Base-by-base conservation (phyloP, 2,329 filamentous ascomycete genomes). In the Acephala macrosclerotiorum region DNA sequence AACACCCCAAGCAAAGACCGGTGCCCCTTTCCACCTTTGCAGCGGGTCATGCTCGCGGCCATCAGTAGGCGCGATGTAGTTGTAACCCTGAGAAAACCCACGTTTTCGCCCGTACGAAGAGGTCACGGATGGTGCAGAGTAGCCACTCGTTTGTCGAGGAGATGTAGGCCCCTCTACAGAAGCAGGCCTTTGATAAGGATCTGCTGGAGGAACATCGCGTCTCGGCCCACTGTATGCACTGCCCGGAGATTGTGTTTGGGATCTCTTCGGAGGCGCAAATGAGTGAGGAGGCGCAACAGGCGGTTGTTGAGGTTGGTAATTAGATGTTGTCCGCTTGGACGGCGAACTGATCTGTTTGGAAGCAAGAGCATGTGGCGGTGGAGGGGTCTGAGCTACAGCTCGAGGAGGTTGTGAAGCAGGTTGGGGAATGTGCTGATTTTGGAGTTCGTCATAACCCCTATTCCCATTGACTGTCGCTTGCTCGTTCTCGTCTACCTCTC, bases 11-110 rank as follows among this genome's bases (percentile, higher is more conserved):
- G 87, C 87, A 74, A 98, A 90, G 14, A 97, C 85, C 0, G 96
- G 96, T 14, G 88, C 86, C 2, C 96, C 96, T 79, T 91, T 94
- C 96, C 96, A 99, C 70, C 96, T 86, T 76, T 97, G 86, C 7
- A 99, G 81, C 1, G 90, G 88, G 79, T 99, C 96, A 20, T 88
- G 80, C 73, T 91, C 87, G 22, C 86, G 85, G 1, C 89, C 89
- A 76, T 91, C 88, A 1, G 84, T 89, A 1, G 89, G 89, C 9
- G 85, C 80, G 42, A 90, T 82, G 69, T 89, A 82, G 70, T 87
- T 87, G 59, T 89, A 77, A 33, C 79, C 81, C 63, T 87, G 80
- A 2, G 87, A 89, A 61, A 84, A 80, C 1, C 83, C 85, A 60
- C 87, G 81, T 14, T 81, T 77, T 22, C 85, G 81, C 18, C 79